Conservation (phyloP, 148 eudicot genomes). For the Camellia japonica region DNA sequence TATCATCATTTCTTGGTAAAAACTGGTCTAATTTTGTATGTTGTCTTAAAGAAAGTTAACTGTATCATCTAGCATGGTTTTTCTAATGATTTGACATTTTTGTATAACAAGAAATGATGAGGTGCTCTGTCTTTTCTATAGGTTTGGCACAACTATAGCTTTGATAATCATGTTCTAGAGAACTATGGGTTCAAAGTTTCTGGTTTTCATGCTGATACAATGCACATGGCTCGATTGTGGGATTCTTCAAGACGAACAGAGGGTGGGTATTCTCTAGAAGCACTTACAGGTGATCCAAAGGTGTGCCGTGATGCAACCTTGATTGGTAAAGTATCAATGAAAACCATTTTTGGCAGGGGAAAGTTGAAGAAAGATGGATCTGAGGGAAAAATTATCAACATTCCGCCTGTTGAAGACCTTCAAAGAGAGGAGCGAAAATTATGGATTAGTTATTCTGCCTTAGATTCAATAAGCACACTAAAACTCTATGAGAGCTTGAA, state of each 20-base stretch:
- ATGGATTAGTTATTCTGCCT: conserved; percentile 91
- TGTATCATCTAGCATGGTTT: background rate
- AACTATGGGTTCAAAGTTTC: conserved; percentile 73
- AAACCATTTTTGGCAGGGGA: conserved; percentile 80
- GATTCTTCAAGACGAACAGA: conserved; percentile 74
- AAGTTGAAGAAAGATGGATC: conserved; percentile 84
- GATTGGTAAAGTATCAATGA: conserved; percentile 88
- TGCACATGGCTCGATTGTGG: conserved; percentile 99
- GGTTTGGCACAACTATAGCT: conserved; percentile 99
- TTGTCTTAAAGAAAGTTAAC: background rate
- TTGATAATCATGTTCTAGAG: conserved; percentile 87
- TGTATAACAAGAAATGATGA: background rate
- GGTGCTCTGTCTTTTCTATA: conserved; percentile 28
- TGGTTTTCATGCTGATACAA: conserved; percentile 97
- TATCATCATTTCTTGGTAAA: background rate
- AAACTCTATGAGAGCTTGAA: conserved; percentile 78
- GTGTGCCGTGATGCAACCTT: conserved; percentile 46
- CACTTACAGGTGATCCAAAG: conserved; percentile 65
- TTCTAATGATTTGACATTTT: background rate
- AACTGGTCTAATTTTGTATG: background rate
- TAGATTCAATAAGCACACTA: conserved; percentile 89
- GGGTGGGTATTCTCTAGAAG: conserved; percentile 98
- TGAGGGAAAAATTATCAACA: conserved; percentile 61
- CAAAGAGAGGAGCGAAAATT: conserved; percentile 65
- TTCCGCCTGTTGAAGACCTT: conserved; percentile 82